A percentile compares a stretch with the other conserved stretches of the same genome.
phyloP scores from a whole-genome alignment of 2,329 filamentous ascomycete genomes.

The Didymella glomerata region DNA sequence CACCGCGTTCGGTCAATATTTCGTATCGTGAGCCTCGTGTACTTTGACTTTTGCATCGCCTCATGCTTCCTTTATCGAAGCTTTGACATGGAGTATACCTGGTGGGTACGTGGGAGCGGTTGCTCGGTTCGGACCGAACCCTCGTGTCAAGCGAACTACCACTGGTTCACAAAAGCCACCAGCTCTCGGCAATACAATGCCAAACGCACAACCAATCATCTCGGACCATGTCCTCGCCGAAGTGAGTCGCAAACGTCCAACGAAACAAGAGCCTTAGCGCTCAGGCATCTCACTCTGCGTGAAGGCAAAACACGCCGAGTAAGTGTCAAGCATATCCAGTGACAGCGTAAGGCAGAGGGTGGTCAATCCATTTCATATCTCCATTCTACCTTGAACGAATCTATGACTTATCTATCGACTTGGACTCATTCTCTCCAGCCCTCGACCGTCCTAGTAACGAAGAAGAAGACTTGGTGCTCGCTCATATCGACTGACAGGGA shows the following conservation, averaged over 20 bases:
- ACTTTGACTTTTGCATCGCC: neutral
- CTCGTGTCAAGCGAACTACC: neutral
- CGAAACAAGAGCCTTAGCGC: neutral
- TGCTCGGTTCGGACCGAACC: constrained; percentile 9
- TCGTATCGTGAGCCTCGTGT: too few relatives aligned
- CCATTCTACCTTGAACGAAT: too few relatives aligned
- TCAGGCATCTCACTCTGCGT: neutral
- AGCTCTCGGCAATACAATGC: neutral
- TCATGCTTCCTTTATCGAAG: neutral
- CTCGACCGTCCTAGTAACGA: too few relatives aligned
- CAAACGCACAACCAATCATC: neutral
- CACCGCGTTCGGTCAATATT: too few relatives aligned
- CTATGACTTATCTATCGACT: too few relatives aligned
- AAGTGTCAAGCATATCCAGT: too few relatives aligned
- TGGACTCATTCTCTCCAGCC: too few relatives aligned
- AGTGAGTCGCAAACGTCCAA: neutral
- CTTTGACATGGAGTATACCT: neutral
- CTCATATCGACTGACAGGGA: neutral
- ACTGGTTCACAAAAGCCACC: constrained; percentile 5
- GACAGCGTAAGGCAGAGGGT: too few relatives aligned
- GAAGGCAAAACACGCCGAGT: too few relatives aligned
- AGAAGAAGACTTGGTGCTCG: neutral
- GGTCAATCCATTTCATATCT: too few relatives aligned
- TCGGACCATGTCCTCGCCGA: neutral
- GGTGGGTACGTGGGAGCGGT: neutral